Base-by-base conservation (phyloP, 23 red algal genomes). In the Gracilaria vermiculophylla region DNA sequence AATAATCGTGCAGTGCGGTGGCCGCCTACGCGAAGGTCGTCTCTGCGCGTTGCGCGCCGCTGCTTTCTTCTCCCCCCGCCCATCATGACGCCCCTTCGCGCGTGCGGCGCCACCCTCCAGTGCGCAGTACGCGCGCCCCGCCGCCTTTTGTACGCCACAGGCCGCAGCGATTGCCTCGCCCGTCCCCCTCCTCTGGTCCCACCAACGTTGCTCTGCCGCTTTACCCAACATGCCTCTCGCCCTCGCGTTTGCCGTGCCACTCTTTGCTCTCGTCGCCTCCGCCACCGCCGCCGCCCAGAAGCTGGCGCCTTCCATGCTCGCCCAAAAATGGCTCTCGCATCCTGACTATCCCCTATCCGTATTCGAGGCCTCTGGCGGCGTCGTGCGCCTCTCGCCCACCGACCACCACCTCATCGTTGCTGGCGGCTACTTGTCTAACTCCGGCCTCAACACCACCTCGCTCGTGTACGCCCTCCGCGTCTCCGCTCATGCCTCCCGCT, bases 301-400 rank as follows among this genome's bases (percentile, higher is more conserved):
- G 27, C 55, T 60, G n/a, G 55, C 55, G n/a, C 55, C 55, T 19
- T 10, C 21, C 36, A n/a, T 82, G 43, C 78, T 60, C 5, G 2
- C 2, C 1, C 6, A 28, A 14, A 29, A 40, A 3, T 82, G 78
- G 78, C 35, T 11, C 14, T 39, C 50, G 48, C 78, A 64, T 42
- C 33, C 55, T 12, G 3, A n/a, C 3, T 82, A 82, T 28, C 78
- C 78, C 48, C 78, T 82, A 1, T 57, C 78, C 17, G 78, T 82
- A 7, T 64, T 82, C 36, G 78, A 82, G 53, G 51, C 78, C 16
- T 42, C 52, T 7, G 78, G 78, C 60, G 78, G 35, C 53, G 78
- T 82, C 5, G 23, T 82, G 2, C 78, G 78, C 21, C 6, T 32
- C 51, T 41, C 51, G 15, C 32, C 50, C 3, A 1, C 78, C 33